These are phyloP conservation scores for Achaetomium macrosporum DNA, from an alignment of 2,329 filamentous ascomycete species.

Conservation along the genomic window DNA sequence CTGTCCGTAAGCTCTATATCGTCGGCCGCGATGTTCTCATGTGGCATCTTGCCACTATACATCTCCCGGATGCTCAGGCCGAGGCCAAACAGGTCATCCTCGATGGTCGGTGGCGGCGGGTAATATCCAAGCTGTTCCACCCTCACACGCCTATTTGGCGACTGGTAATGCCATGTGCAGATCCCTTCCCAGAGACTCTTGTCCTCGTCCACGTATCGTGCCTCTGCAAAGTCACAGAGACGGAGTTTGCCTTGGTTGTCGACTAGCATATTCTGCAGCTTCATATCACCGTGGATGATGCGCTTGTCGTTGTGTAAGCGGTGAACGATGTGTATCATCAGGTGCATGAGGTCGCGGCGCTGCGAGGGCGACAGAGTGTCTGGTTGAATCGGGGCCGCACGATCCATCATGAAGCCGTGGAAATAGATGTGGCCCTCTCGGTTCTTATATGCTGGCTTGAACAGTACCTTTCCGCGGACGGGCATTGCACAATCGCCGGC, in stretches of 20 bases:
- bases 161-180: conserved; percentile 1
- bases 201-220: conserved; percentile 4
- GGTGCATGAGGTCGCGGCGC: conserved; percentile 5
- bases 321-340: conserved; percentile 1
- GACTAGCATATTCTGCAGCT: conserved; percentile 7
- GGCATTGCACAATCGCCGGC: conserved; percentile 7
- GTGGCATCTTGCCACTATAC: conserved; percentile 4
- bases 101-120: conserved; percentile 3
- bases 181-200: background rate
- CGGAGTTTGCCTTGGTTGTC: conserved; percentile 1
- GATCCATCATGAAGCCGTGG: conserved; percentile 2
- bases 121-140: background rate
- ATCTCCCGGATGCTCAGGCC: conserved; percentile 9
- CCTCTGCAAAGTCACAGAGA: conserved; percentile 7
- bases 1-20: background rate
- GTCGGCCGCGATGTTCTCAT: background rate
- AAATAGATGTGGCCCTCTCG: background rate
- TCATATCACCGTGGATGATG: conserved; percentile 6
- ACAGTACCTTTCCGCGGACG: background rate
- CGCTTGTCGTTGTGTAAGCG: background rate
- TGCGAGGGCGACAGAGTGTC: background rate
- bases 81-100: conserved; percentile 9
- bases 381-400: background rate
- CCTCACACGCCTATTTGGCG: conserved; percentile 3
- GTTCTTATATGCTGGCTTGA: background rate